Conservation (phyloP, 148 eudicot genomes). For the Vaccinium vitisidaea region DNA sequence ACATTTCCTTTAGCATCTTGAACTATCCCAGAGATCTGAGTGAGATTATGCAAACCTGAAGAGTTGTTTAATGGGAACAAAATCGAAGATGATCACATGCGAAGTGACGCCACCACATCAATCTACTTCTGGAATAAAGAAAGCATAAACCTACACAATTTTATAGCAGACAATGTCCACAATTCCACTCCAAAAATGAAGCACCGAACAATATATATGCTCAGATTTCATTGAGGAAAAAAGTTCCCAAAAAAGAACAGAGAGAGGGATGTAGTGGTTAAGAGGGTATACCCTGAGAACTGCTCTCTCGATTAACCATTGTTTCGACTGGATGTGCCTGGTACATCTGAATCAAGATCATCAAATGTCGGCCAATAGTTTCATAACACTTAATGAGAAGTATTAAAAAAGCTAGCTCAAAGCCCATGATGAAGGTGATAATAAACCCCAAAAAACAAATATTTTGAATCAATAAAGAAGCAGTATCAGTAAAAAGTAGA, state of each 20-base stretch:
- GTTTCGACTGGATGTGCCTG: slow-evolving; percentile 47
- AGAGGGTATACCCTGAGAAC: slow-evolving; percentile 50
- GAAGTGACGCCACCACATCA: slow-evolving; percentile 3
- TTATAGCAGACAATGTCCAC: background rate
- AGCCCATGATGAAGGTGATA: background rate
- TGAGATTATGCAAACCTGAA: slow-evolving; percentile 59
- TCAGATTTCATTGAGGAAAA: background rate
- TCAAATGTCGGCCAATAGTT: slow-evolving; percentile 17
- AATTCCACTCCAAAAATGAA: background rate
- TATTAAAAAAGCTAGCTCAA: background rate
- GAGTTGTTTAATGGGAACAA: background rate
- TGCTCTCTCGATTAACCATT: slow-evolving; percentile 31
- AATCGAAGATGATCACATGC: background rate
- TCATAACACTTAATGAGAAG: slow-evolving; percentile 16
- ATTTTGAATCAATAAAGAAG: background rate
- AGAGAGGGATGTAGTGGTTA: background rate
- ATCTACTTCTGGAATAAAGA: background rate
- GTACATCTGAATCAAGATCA: slow-evolving; percentile 20
- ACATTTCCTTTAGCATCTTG: slow-evolving; percentile 59
- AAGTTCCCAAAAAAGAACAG: background rate
- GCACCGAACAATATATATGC: background rate
- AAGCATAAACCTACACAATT: background rate
- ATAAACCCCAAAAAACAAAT: slow-evolving; percentile 5
- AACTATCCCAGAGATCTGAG: slow-evolving; percentile 33
- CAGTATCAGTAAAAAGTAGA: background rate